Conservation (phyloP, 306 rosid species). For the Notholithocarpus densiflorus region DNA sequence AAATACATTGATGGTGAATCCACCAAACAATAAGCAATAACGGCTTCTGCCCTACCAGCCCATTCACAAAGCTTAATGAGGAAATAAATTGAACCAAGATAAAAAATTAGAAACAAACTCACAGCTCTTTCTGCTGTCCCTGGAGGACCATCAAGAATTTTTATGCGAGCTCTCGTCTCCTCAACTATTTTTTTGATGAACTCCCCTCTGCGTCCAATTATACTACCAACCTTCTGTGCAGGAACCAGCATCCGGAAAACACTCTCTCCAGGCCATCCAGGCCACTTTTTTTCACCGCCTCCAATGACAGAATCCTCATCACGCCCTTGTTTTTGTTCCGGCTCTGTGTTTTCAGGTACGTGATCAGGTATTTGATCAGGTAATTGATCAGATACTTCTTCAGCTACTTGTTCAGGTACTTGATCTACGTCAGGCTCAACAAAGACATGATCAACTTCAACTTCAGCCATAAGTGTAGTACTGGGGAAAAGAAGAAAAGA, state of each 20-base stretch:
- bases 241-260: conserved; percentile 97
- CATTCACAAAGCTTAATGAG: conserved; percentile 1
- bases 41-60: neutral
- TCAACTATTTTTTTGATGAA: conserved; percentile 84
- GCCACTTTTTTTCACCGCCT: conserved; percentile 91
- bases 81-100: neutral
- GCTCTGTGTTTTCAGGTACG: conserved; percentile 23
- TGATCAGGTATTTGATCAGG: conserved; percentile 26
- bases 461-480: conserved; percentile 55
- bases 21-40: neutral
- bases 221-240: conserved; percentile 92
- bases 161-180: conserved; percentile 93
- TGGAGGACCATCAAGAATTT: conserved; percentile 96
- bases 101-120: conserved; percentile 39
- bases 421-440: conserved; percentile 30
- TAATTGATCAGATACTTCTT: conserved; percentile 18
- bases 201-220: conserved; percentile 98
- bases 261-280: conserved; percentile 99
- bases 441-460: conserved; percentile 50
- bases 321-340: conserved; percentile 30
- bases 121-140: conserved; percentile 98
- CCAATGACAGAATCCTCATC: conserved; percentile 44
- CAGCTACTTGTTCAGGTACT: conserved; percentile 24
- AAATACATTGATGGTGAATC: too few species aligned
- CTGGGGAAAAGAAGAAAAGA: conserved; percentile 15